Conservation (phyloP, 345 rosid genomes). For the Xanthoceras sorbifolium region DNA sequence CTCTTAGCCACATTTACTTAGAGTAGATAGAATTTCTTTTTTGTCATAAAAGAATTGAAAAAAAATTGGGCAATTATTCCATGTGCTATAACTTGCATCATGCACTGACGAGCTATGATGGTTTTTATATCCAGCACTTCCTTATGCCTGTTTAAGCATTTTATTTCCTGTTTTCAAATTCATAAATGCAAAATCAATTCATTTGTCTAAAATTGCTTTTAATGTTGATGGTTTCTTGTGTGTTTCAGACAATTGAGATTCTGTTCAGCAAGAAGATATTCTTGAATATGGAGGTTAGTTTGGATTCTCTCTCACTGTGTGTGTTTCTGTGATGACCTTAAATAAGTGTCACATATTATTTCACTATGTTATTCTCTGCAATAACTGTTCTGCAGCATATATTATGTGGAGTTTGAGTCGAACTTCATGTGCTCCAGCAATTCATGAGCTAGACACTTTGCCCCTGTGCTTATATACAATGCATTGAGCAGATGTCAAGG, state of each 20-base stretch:
- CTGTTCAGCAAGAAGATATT: conserved; percentile 69
- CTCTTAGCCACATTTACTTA: neutral
- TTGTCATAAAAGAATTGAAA: neutral
- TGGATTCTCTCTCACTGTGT: conserved; percentile 13
- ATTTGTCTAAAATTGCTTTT: neutral
- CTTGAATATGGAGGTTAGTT: conserved; percentile 77
- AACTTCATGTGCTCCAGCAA: neutral
- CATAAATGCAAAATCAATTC: neutral
- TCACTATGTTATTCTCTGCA: neutral
- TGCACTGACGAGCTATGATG: neutral
- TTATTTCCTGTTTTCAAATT: neutral
- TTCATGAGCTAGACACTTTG: neutral
- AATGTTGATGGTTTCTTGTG: conserved; percentile 6
- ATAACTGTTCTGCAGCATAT: neutral
- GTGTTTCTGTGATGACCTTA: neutral
- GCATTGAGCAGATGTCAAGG: neutral
- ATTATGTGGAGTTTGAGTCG: neutral
- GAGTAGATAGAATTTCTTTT: neutral
- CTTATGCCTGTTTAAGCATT: neutral
- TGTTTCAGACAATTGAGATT: conserved; percentile 72
- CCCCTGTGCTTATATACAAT: neutral
- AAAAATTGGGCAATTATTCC: neutral
- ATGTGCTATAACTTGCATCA: neutral
- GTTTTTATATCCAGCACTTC: neutral
- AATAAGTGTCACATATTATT: neutral